These are phyloP conservation scores for Lasiodiplodia sp. DNA, from an alignment of 2,329 filamentous ascomycete species.

Conservation along the genomic window DNA sequence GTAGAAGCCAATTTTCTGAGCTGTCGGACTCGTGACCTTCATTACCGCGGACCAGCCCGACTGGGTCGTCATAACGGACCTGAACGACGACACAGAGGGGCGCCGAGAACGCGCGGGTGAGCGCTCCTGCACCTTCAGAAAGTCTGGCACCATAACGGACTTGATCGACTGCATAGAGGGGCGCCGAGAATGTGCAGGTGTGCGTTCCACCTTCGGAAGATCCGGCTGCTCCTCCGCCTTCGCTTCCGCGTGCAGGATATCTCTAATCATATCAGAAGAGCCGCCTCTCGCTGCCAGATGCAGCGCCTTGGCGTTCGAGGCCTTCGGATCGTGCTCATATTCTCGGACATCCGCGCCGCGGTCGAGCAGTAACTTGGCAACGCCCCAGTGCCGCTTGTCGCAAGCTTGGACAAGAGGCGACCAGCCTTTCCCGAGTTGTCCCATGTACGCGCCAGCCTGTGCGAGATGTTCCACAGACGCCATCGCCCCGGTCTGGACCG, in stretches of 20 bases:
- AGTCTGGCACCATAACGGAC: neutral
- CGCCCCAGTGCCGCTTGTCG: conserved; percentile 10
- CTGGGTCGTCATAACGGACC: neutral
- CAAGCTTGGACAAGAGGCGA: conserved; percentile 13
- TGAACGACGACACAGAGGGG: neutral
- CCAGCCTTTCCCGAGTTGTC: neutral
- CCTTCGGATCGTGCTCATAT: neutral
- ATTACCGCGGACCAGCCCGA: neutral
- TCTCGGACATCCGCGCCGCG: neutral
- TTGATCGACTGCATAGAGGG: conserved; percentile 2
- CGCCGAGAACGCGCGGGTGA: neutral
- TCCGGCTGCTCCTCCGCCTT: neutral
- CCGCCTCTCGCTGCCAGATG: conserved; percentile 18
- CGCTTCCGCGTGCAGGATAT: neutral
- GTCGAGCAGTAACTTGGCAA: neutral
- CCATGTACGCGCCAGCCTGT: neutral
- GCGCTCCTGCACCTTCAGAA: neutral
- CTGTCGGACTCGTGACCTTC: neutral
- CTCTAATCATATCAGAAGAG: neutral
- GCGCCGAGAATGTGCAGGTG: neutral
- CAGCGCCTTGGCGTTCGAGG: neutral
- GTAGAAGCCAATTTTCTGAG: neutral
- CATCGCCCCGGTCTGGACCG: neutral
- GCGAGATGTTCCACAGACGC: neutral
- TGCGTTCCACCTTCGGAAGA: neutral